Evolutionary conservation across 768 basidiomycete genomes (phyloP), one percentile per base, ranked within the genome.

Genomic region (Atractiella rhizophila): DNA sequence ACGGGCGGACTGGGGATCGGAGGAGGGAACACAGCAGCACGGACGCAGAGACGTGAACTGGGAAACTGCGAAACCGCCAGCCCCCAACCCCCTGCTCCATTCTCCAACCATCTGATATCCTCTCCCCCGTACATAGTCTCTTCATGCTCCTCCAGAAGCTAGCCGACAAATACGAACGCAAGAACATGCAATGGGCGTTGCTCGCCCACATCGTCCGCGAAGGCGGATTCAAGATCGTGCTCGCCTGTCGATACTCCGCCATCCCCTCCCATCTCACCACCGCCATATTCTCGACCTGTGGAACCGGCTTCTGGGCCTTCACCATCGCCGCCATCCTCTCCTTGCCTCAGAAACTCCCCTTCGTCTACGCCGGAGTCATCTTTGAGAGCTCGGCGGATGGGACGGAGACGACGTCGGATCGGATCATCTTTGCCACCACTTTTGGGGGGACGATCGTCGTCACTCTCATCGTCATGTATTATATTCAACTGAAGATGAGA

Each of bases 261-360:
- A 81, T 85, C 44, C 85, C 82, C 1, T 80, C 71, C 12, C 83
- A 80, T 51, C 82, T 83, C 55, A 81, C 81, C 0, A 85, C 80
- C 4, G 78, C 76, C 26, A 67, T 86, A 5, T 83, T 86, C 54
- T 69, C 81, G 7, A 74, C 82, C 4, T 85, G 80, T 54, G 85
- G 85, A 28, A 81, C 88, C 75, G 63, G 64, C 43, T 73, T 85
- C 48, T 61, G 71, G 51, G 64, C 71, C 23, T 91, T 86, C 58
- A 63, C 69, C 37, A 45, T 79, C 6, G 82, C 85, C 19, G 76
- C 82, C 4, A 59, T 83, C 49, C 61, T 85, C 15, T 79, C 80
- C 16, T 59, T 82, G 54, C 83, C 83, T 5, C 86, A 86, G 54
- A 83, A 91, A 57, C 74, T 91, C 51, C 68, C 82, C 49, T 79